Percentiles rank a stretch among this genome's conserved stretches.
Conservation (phyloP, 2,329 filamentous ascomycete species). For the Pochonia chlamydosporia region DNA sequence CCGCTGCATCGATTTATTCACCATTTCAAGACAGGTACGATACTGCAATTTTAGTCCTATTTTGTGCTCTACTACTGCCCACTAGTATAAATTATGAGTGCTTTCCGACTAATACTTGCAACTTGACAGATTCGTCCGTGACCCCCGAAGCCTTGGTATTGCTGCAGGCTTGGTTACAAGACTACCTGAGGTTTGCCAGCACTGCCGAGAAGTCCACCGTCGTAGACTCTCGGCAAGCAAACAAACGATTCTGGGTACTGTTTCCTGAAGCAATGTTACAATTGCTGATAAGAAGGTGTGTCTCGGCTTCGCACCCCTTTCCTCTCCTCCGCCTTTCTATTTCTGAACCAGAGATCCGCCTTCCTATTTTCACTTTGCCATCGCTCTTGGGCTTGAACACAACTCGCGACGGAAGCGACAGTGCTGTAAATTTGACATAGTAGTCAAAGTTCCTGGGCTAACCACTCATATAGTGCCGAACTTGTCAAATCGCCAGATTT, state of each 20-base stretch:
- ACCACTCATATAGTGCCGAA: constrained; percentile 4
- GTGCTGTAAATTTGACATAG: not conserved
- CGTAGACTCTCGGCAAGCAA: constrained; percentile 35
- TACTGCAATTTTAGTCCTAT: too few relatives aligned
- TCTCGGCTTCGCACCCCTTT: not conserved
- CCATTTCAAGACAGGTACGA: constrained; percentile 28
- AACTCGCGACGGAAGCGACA: too few relatives aligned
- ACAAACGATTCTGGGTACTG: constrained; percentile 45
- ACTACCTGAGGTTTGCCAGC: constrained; percentile 37
- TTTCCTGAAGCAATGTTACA: constrained; percentile 44
- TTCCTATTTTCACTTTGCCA: too few relatives aligned
- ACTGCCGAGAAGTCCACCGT: constrained; percentile 27
- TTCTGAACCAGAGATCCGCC: too few relatives aligned
- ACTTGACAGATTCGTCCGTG: constrained; percentile 30
- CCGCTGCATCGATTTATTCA: constrained; percentile 29
- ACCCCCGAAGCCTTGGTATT: constrained; percentile 38
- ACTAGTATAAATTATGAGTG: not conserved
- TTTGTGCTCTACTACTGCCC: not conserved
- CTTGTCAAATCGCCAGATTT: constrained; percentile 18
- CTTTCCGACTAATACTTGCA: not conserved
- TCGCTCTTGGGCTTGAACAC: too few relatives aligned
- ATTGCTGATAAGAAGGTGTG: constrained; percentile 33
- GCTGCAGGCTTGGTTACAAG: constrained; percentile 45
- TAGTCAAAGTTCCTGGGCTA: not conserved
- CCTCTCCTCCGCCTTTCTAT: not conserved